Base-by-base conservation (phyloP, 2,329 filamentous ascomycete genomes). In the Plectosphaerella plurivora region DNA sequence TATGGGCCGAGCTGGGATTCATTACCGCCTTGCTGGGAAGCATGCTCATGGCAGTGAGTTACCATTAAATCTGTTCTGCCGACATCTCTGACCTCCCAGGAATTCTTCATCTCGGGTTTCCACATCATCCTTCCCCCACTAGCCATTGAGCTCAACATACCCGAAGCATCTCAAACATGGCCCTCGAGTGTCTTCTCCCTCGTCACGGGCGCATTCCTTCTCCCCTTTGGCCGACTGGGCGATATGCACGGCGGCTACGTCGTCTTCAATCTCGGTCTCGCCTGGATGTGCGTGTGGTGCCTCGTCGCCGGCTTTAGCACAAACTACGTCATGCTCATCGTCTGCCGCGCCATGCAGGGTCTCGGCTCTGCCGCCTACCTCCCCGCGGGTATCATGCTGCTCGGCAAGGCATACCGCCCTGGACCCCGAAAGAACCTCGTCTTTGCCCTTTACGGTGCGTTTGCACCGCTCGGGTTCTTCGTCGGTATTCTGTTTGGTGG, bases 101-200 rank as follows among this genome's bases (percentile, higher is more conserved):
- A 92, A 70, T 92, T 86, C 68, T 88, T 87, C 63, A 80, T 93
- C 49, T 88, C 85, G 46, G 90, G 90, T 33, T 94, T 92, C 65
- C 81, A 79, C 54, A 86, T 88, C 57, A 80, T 93, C 24, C 68
- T 92, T 0, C 89, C 89, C 1, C 82, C 81, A 0, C 66, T 94
- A 3, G 73, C 82, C 11, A 63, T 67, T 11, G 76, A 82, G 1
- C 75, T 94, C 4, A 51, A 82, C 39, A 91, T 94, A 41, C 81
- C 88, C 0, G 75, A 68, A 62, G 76, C 63, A 42, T 83, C 63
- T 59, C 79, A 63, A 67, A 89, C 73, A 67, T 91, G 82, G 88
- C 88, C 70, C 59, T 83, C 71, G 65, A 84, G 72, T 60, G 77
- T 84, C 45, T 80, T 84, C 42, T 86, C 87, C 11, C 62, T 86